These are phyloP conservation scores for Penicillium crystallinum DNA, from an alignment of 495 filamentous ascomycete species.

Conservation along the genomic window DNA sequence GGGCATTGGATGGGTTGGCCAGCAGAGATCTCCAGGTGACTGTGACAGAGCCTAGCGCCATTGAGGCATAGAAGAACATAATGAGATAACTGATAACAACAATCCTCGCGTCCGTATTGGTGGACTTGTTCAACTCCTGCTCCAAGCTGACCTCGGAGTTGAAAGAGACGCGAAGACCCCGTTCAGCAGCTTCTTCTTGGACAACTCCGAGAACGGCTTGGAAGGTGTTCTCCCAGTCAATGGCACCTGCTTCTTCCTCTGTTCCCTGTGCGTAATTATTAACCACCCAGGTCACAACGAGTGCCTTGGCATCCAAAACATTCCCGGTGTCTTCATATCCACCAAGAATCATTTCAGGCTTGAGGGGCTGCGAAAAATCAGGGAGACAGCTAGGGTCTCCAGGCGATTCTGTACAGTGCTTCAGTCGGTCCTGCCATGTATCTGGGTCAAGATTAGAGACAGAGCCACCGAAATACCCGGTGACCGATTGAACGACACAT, in stretches of 20 bases:
- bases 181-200: slow-evolving; percentile 71
- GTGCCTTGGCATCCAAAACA: slow-evolving; percentile 67
- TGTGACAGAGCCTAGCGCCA: slow-evolving; percentile 84
- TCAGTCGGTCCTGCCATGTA: slow-evolving; percentile 64
- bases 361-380: slow-evolving; percentile 77
- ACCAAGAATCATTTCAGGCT: slow-evolving; percentile 79
- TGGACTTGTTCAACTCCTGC: slow-evolving; percentile 89
- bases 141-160: slow-evolving; percentile 91
- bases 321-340: slow-evolving; percentile 64
- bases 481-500: slow-evolving; percentile 88
- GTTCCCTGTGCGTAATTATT: slow-evolving; percentile 77
- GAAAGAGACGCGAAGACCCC: slow-evolving; percentile 83
- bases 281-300: slow-evolving; percentile 94
- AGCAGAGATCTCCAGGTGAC: slow-evolving; percentile 68
- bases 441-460: slow-evolving; percentile 54
- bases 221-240: slow-evolving; percentile 83
- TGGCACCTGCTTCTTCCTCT: slow-evolving; percentile 60
- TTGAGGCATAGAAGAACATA: slow-evolving; percentile 95
- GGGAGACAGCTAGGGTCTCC: slow-evolving; percentile 70
- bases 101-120: slow-evolving; percentile 96
- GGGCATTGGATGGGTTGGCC: slow-evolving; percentile 69
- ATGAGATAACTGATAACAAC: slow-evolving; percentile 95
- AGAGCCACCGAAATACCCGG: slow-evolving; percentile 74
- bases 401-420: slow-evolving; percentile 68
- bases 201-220: slow-evolving; percentile 62